A percentile compares a stretch with the other conserved stretches of the same genome.
These are phyloP conservation scores for Angomonas deanei DNA, from an alignment of 208 protist genomes.

Conservation along the genomic window DNA sequence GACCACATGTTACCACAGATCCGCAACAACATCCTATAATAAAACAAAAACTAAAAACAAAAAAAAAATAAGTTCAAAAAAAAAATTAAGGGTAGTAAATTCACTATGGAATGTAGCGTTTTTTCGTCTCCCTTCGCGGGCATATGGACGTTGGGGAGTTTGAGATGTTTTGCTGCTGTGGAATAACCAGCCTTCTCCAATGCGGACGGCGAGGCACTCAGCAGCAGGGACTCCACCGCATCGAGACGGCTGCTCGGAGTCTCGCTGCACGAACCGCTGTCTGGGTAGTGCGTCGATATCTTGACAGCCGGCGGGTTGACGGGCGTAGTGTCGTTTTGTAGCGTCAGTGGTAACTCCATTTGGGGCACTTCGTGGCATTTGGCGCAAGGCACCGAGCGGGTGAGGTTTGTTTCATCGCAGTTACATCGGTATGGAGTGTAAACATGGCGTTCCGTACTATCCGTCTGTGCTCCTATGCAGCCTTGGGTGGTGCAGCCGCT, in stretches of 20 bases:
- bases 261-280: not conserved
- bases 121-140: no score
- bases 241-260: not conserved
- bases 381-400: conserved; percentile 23
- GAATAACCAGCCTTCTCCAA: no score
- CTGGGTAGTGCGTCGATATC: not conserved
- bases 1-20: no score
- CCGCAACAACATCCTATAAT: no score
- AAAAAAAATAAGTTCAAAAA: no score
- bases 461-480: conserved; percentile 24
- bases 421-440: conserved; percentile 51
- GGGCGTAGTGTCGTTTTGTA: not conserved
- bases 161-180: no score
- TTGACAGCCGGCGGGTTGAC: not conserved
- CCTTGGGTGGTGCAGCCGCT: conserved; percentile 25
- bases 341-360: not conserved
- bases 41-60: no score
- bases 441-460: conserved; percentile 1
- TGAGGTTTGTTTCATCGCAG: conserved; percentile 34
- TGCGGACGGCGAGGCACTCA: not conserved
- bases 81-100: no score
- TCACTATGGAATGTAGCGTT: no score
- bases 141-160: no score
- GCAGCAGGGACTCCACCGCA: not conserved
- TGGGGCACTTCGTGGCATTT: conserved; percentile 16